Evolutionary conservation across 805 yeast genomes (phyloP), one percentile per base, ranked within the genome.

Genomic region (Dipodascus albidus): DNA sequence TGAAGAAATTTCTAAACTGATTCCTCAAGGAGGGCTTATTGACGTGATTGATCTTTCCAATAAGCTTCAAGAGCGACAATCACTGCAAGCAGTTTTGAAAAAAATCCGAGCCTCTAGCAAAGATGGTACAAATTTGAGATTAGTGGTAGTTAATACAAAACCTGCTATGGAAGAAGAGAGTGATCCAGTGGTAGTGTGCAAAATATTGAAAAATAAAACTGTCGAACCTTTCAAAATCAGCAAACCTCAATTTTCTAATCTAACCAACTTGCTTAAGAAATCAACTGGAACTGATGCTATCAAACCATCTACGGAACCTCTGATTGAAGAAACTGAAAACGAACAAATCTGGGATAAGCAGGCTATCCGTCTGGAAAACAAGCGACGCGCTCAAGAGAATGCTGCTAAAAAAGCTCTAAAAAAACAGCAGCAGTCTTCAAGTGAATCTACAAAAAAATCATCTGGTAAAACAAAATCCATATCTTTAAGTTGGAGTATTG

Each of bases 401-500:
- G 50, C 47, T 19, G 27, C 19, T 14, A 31, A 20, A 31, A 33
- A 22, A 35, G 31, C 48, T 11, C 19, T 38, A 41, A 24, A 48
- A 35, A 50, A 51, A 31, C 42, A 33, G 31, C 49, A 50, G 24
- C 47, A 54, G 44, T 52, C 56, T 48, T 23, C 49, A 19, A 54
- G 52, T 51, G 49, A 55, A 3, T 42, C 56, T 23, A 51, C 22
- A 8, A 50, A 31, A 20, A 50, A 56, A 2, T 47, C 57, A 1
- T 52, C 57, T 41, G 55, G 55, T 19, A 38, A 38, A 38, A 62
- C 62, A 48, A 67, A 66, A 21, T 53, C 52, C 15, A 57, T 66
- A 1, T 58, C 60, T 1, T 51, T 67, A 1, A 62, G 68, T 2
- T 67, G 71, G 71, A 57, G 58, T 8, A 66, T 67, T 27, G 64